Evolutionary conservation across 352 stramenopile species (phyloP).

Genomic region (Globisporangium solare): DNA sequence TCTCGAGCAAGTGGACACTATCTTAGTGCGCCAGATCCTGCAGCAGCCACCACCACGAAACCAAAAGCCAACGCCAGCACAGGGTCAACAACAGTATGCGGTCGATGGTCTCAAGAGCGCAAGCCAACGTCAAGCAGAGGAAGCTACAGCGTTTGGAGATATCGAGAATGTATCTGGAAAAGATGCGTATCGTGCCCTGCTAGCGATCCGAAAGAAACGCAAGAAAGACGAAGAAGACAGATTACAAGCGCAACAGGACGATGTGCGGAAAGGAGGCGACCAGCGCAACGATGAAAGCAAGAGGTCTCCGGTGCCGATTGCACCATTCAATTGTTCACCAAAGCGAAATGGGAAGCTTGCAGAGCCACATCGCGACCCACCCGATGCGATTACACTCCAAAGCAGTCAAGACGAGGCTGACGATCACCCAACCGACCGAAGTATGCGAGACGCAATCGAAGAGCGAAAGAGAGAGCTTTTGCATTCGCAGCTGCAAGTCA

Average conservation of each 20-base stretch:
- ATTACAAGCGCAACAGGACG: background rate
- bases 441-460: constrained; percentile 24
- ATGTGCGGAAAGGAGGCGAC: no score
- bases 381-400: background rate
- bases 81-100: no score
- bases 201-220: constrained; percentile 25
- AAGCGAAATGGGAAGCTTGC: background rate
- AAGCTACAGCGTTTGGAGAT: background rate
- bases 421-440: background rate
- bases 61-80: background rate
- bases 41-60: constrained; percentile 14
- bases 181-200: constrained; percentile 40
- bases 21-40: constrained; percentile 53
- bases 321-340: background rate
- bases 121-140: background rate
- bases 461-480: constrained; percentile 18
- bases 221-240: constrained; percentile 9
- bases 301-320: background rate
- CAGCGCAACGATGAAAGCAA: background rate
- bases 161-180: constrained; percentile 15
- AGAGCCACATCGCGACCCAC: background rate
- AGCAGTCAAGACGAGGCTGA: background rate
- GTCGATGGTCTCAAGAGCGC: background rate
- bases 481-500: constrained; percentile 18
- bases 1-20: constrained; percentile 38